phyloP scores from a whole-genome alignment of 1,284 basidiomycete species.

The Rhodotorula sp. region DNA sequence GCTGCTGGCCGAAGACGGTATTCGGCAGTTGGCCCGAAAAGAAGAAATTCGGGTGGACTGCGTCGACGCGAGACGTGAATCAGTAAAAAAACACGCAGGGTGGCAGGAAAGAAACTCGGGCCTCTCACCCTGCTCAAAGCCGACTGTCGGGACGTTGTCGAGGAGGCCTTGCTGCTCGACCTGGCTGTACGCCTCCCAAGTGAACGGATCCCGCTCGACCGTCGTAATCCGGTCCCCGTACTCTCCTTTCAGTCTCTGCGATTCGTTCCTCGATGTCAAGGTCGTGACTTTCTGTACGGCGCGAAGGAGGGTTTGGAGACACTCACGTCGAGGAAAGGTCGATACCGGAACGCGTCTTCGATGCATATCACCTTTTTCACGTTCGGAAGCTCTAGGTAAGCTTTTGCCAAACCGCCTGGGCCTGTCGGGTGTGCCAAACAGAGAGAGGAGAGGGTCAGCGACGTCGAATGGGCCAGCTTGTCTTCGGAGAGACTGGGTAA shows the following conservation, averaged over 20 bases:
- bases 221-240: constrained; percentile 15
- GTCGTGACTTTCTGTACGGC: neutral
- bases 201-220: constrained; percentile 26
- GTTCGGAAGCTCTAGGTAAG: constrained; percentile 36
- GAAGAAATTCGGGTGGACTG: constrained; percentile 35
- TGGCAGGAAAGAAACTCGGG: too few relatives aligned
- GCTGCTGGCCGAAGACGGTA: constrained; percentile 29
- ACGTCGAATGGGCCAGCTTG: too few relatives aligned
- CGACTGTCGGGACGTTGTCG: constrained; percentile 14
- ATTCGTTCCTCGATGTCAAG: neutral
- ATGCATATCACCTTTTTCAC: constrained; percentile 35
- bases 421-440: neutral
- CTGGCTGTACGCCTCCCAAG: constrained; percentile 34
- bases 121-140: constrained; percentile 18
- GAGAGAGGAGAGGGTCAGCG: too few relatives aligned
- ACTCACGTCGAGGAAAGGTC: constrained; percentile 20
- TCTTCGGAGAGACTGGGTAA: too few relatives aligned
- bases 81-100: too few relatives aligned
- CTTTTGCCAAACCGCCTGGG: constrained; percentile 29
- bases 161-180: constrained; percentile 13
- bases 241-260: constrained; percentile 12
- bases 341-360: constrained; percentile 36
- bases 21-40: constrained; percentile 33
- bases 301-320: neutral
- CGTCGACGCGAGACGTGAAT: neutral